phyloP scores from a whole-genome alignment of 805 yeast species.

The Pichia gijzeniarum region DNA sequence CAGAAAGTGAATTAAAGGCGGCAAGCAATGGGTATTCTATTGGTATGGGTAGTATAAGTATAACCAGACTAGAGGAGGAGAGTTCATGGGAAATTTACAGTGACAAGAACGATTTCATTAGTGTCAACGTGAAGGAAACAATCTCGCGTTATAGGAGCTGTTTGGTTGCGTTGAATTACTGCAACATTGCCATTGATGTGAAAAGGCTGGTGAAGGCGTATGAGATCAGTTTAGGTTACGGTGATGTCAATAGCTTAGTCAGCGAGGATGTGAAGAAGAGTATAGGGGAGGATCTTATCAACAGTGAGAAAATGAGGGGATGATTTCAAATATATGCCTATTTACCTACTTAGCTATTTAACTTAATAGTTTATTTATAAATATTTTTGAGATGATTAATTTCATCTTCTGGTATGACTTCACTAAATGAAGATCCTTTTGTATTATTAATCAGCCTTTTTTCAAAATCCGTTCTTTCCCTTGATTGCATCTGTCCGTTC shows the following conservation, averaged over 20 bases:
- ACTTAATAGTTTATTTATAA: conserved; percentile 25
- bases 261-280: conserved; percentile 67
- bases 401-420: conserved; percentile 39
- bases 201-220: conserved; percentile 73
- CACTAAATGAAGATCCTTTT: conserved; percentile 38
- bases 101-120: conserved; percentile 75
- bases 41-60: conserved; percentile 57
- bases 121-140: conserved; percentile 55
- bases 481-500: conserved; percentile 45
- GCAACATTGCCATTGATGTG: conserved; percentile 84
- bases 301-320: conserved; percentile 73
- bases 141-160: conserved; percentile 85
- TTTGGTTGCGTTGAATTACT: conserved; percentile 69
- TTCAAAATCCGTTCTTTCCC: conserved; percentile 49
- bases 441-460: conserved; percentile 40
- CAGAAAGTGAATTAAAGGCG: conserved; percentile 34
- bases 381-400: conserved; percentile 36
- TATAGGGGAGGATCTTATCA: conserved; percentile 67
- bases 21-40: conserved; percentile 36
- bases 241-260: conserved; percentile 61
- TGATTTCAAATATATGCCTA: background rate
- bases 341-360: background rate
- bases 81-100: conserved; percentile 93
- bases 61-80: conserved; percentile 80
- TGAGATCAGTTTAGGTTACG: conserved; percentile 81